These are phyloP conservation scores for Gaertneriomyces sp. DNA, from an alignment of 192 early-diverging fungal species.

Conservation along the genomic window DNA sequence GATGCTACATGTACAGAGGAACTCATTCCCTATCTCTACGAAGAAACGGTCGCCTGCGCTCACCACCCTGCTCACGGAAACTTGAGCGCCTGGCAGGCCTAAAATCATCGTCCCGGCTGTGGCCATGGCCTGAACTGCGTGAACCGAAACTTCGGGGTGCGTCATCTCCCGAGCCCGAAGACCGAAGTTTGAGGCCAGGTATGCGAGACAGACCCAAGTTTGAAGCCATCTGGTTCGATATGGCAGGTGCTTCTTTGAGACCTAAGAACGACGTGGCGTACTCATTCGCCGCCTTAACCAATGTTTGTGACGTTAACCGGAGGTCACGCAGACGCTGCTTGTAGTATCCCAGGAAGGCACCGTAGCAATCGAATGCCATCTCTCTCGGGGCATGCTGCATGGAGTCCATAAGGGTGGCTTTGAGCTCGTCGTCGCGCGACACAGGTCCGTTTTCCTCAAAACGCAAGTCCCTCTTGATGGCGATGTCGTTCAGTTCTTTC, in stretches of 20 bases:
- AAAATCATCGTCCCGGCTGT: no score
- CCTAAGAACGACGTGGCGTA: constrained; percentile 24
- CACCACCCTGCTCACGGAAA: no score
- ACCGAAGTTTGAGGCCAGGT: constrained; percentile 15
- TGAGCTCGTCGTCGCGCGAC: constrained; percentile 9
- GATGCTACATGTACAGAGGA: no score
- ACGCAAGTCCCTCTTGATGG: constrained; percentile 23
- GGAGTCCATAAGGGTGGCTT: constrained; percentile 31
- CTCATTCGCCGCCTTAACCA: constrained; percentile 25
- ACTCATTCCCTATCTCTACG: no score
- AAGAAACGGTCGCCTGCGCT: no score
- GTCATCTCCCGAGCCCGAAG: background rate
- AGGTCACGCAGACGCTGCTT: constrained; percentile 27
- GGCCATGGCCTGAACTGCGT: no score
- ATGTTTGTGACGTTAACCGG: constrained; percentile 3
- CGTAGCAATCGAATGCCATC: constrained; percentile 53
- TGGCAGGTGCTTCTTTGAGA: constrained; percentile 18
- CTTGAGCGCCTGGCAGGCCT: no score
- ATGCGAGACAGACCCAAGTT: constrained; percentile 27
- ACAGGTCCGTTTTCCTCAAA: background rate
- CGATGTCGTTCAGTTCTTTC: constrained; percentile 27
- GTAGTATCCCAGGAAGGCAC: constrained; percentile 62
- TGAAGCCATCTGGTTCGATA: constrained; percentile 1
- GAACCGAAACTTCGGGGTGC: background rate
- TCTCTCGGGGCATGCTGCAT: constrained; percentile 37